Evolutionary conservation across 495 filamentous ascomycete genomes (phyloP), one percentile per base, ranked within the genome.

Genomic region (Trichodelitschia bisporula): DNA sequence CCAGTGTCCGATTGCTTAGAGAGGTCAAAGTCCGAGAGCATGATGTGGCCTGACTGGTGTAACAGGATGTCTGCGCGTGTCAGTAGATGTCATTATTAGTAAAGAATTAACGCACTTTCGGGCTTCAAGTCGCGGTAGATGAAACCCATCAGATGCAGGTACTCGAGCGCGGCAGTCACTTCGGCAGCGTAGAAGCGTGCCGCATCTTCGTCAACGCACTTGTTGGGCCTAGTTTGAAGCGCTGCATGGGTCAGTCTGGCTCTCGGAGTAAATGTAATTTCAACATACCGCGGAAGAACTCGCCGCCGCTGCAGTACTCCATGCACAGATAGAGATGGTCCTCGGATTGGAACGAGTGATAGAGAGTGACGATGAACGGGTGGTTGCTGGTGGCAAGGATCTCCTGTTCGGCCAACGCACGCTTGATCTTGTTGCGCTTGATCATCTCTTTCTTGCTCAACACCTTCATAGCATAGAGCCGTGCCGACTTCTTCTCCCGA

Each of bases 371-470:
- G 48, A 97, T 97, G 47, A 97, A 97, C 0, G 86, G 86, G 45
- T 97, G 86, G 40, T 97, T 97, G 56, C 84, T 93, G 3, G 86
- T 97, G 13, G 86, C 86, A 26, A 97, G 55, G 44, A 97, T 97
- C 46, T 97, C 86, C 51, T 97, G 86, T 51, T 97, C 86, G 16
- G 86, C 86, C 47, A 97, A 57, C 28, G 86, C 86, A 40, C 86
- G 70, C 61, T 97, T 97, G 60, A 97, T 97, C 64, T 97, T 97
- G 55, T 97, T 97, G 19, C 86, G 72, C 59, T 97, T 97, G 57
- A 97, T 97, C 86, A 97, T 97, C 57, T 97, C 86, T 61, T 93
- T 92, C 56, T 97, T 97, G 62, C 82, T 95, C 55, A 97, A 42
- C 6, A 97, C 86, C 54, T 97, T 97, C 86, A 97, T 97, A 33